Percentiles rank a stretch among this genome's conserved stretches.
Conservation (phyloP, 352 stramenopile species). For the Phytophthora palmivora region DNA sequence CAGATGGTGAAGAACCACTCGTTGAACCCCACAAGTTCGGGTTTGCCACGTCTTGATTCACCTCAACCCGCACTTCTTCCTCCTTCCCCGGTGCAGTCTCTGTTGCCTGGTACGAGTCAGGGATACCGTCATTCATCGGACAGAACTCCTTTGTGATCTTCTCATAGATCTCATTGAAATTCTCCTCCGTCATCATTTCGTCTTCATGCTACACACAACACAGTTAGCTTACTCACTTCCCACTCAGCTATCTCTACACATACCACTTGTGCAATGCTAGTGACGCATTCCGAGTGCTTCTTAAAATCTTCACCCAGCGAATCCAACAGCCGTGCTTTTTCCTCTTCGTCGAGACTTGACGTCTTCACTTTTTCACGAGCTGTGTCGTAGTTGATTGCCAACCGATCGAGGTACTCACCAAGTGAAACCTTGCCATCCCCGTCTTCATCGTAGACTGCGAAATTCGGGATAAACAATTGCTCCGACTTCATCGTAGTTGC, state of each 20-base stretch:
- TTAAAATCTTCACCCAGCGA: constrained; percentile 28
- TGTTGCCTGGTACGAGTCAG: constrained; percentile 7
- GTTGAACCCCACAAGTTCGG: no score
- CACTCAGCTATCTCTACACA: no score
- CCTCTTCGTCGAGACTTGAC: constrained; percentile 14
- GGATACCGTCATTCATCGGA: constrained; percentile 20
- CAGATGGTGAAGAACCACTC: no score
- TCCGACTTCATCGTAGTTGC: not conserved
- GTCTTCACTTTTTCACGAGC: constrained; percentile 13
- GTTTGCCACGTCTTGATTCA: not conserved
- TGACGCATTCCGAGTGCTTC: constrained; percentile 23
- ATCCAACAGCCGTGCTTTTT: constrained; percentile 14
- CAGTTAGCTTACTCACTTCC: no score
- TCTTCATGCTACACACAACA: constrained; percentile 13
- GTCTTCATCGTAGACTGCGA: constrained; percentile 29
- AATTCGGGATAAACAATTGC: constrained; percentile 18
- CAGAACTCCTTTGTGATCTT: constrained; percentile 18
- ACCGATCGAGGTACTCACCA: constrained; percentile 30
- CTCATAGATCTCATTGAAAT: constrained; percentile 31
- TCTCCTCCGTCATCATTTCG: constrained; percentile 24
- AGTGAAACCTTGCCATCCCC: constrained; percentile 30
- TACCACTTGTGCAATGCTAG: constrained; percentile 16
- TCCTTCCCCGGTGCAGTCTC: constrained; percentile 18
- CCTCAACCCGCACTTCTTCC: constrained; percentile 3
- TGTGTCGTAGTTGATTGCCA: constrained; percentile 22